A percentile compares a stretch with the other conserved stretches of the same genome.
Conservation (phyloP, 768 basidiomycete genomes). For the Tulasnella sp. region DNA sequence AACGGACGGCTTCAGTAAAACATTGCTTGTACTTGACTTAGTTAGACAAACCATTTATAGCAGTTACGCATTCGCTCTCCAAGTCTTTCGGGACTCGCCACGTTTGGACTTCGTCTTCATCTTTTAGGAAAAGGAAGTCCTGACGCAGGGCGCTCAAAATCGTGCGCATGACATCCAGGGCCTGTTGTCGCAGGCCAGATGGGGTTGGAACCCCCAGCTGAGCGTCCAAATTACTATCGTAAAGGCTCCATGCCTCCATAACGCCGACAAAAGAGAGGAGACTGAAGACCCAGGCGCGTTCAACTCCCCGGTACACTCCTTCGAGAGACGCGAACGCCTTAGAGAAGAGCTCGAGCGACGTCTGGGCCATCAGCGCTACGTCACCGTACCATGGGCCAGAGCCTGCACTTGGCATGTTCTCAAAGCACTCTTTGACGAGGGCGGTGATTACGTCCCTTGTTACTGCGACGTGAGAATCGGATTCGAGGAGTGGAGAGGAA, state of each 20-base stretch:
- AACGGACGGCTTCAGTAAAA: background rate
- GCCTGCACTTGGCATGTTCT: background rate
- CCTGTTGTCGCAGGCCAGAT: background rate
- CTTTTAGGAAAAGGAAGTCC: background rate
- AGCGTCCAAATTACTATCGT: background rate
- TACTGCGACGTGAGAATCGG: background rate
- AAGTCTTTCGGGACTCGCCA: constrained; percentile 1
- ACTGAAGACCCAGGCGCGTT: constrained; percentile 1
- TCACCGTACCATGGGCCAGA: constrained; percentile 2
- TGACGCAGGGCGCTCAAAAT: background rate
- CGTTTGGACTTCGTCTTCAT: background rate
- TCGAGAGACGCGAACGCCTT: constrained; percentile 2
- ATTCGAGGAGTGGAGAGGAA: background rate
- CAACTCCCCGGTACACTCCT: background rate
- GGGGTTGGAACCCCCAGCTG: background rate
- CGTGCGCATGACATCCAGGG: background rate
- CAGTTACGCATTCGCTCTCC: background rate
- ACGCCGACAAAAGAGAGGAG: constrained; percentile 6
- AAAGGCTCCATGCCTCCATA: constrained; percentile 9
- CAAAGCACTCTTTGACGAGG: background rate
- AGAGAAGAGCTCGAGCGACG: constrained; percentile 3
- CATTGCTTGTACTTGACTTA: background rate
- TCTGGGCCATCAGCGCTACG: background rate
- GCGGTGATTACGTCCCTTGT: background rate
- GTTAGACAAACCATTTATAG: background rate